Evolutionary conservation across 2,329 filamentous ascomycete species (phyloP).

Genomic region (Colletotrichum filicis): DNA sequence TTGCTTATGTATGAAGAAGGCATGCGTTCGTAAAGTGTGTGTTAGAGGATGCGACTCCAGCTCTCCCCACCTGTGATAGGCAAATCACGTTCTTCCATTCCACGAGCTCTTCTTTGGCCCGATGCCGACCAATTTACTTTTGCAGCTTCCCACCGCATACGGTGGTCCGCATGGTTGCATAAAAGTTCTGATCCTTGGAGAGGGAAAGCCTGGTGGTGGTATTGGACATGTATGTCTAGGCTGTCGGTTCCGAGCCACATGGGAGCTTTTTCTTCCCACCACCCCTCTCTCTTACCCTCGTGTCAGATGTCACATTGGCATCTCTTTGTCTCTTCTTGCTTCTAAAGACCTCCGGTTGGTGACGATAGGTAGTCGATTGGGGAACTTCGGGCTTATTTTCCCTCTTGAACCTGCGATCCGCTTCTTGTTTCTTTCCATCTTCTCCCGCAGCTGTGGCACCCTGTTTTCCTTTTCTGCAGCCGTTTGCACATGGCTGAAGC

Average conservation of each 20-base stretch:
- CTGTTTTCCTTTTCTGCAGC: neutral
- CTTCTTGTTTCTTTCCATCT: no score
- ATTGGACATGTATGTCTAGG: constrained; percentile 8
- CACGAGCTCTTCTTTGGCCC: constrained; percentile 2
- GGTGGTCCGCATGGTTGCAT: constrained; percentile 17
- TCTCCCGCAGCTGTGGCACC: neutral
- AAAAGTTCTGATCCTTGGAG: constrained; percentile 8
- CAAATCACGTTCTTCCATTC: constrained; percentile 15
- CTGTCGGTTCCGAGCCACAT: neutral
- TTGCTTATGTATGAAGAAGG: neutral
- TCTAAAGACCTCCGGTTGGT: neutral
- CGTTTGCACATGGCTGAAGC: neutral
- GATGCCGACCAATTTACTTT: neutral
- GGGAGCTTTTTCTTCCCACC: neutral
- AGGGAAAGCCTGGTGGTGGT: neutral
- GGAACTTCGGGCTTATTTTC: neutral
- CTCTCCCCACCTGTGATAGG: constrained; percentile 12
- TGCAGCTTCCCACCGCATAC: constrained; percentile 14
- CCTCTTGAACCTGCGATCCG: neutral
- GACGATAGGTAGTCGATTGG: neutral
- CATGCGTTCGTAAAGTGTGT: neutral
- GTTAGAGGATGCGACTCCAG: constrained; percentile 11
- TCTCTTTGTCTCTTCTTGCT: neutral
- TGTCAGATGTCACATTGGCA: constrained; percentile 23
- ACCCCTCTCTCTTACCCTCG: no score